These are phyloP conservation scores for Eutrema japonicum DNA, from an alignment of 345 rosid species.

Conservation along the genomic window DNA sequence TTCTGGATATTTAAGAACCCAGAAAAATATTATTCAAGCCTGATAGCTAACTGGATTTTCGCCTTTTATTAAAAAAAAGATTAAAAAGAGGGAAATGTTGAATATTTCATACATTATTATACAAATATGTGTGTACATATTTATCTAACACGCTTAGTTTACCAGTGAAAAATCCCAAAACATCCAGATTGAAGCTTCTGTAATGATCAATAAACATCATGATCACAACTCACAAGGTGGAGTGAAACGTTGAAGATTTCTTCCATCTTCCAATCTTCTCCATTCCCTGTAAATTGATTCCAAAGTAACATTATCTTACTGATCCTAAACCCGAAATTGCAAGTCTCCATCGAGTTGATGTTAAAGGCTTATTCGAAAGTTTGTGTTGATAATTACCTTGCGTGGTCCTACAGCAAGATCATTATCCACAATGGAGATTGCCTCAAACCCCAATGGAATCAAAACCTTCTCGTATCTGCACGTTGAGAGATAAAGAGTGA, in stretches of 20 bases:
- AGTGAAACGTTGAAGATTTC: slow-evolving; percentile 40
- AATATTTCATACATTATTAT: background rate
- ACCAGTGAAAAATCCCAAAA: background rate
- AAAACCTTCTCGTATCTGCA: slow-evolving; percentile 75
- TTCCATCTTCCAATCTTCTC: slow-evolving; percentile 95
- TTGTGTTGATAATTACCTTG: slow-evolving; percentile 48
- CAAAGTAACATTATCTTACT: background rate
- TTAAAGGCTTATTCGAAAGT: background rate
- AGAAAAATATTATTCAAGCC: background rate
- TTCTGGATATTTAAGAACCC: slow-evolving; percentile 10
- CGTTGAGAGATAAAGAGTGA: slow-evolving; percentile 7
- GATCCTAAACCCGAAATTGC: background rate
- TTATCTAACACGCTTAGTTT: background rate
- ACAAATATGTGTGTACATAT: background rate
- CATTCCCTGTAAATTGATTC: slow-evolving; percentile 58
- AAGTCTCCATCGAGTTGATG: background rate
- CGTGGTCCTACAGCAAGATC: slow-evolving; percentile 64
- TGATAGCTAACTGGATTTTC: background rate
- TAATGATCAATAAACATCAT: slow-evolving; percentile 12
- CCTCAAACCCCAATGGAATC: slow-evolving; percentile 69
- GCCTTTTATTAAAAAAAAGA: background rate
- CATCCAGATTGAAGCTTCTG: background rate
- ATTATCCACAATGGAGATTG: slow-evolving; percentile 65
- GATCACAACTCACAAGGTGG: slow-evolving; percentile 23
- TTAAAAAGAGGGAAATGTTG: background rate